Conservation (phyloP, 768 basidiomycete species). For the Tephrocybe sp. region DNA sequence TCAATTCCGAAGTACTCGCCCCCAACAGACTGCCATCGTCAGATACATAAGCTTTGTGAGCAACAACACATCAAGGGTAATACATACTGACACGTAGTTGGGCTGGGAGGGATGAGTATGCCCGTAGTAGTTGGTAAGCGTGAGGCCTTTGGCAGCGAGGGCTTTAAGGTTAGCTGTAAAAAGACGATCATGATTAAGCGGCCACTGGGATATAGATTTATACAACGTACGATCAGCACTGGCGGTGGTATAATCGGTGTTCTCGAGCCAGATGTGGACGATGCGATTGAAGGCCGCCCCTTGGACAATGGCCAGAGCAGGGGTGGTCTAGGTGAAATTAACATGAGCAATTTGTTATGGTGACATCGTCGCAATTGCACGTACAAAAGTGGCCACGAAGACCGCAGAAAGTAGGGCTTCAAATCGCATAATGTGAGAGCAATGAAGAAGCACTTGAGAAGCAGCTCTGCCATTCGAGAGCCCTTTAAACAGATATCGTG, state of each 20-base stretch:
- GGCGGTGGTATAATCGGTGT: conserved; percentile 46
- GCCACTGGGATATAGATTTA: no score
- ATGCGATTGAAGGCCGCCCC: conserved; percentile 30
- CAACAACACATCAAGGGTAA: conserved; percentile 21
- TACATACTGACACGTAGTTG: conserved; percentile 44
- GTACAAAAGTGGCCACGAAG: no score
- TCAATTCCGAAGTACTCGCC: conserved; percentile 34
- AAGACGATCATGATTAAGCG: background rate
- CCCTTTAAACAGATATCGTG: no score
- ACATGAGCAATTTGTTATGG: no score
- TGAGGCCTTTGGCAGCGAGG: conserved; percentile 50
- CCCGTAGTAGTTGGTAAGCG: conserved; percentile 42
- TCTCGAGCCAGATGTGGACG: conserved; percentile 56
- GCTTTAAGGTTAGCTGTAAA: conserved; percentile 25
- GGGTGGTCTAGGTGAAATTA: no score
- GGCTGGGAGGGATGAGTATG: conserved; percentile 62
- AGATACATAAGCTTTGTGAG: background rate
- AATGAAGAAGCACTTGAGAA: no score
- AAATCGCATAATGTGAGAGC: no score
- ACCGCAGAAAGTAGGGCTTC: no score
- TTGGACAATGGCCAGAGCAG: background rate
- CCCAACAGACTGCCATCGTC: conserved; percentile 3
- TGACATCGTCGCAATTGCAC: no score
- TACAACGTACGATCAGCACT: conserved; percentile 21
- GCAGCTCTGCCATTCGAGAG: no score